Percentiles rank a stretch among this genome's conserved stretches.
Conservation (phyloP, 441 rosid species). For the Gossypium gossypioides region DNA sequence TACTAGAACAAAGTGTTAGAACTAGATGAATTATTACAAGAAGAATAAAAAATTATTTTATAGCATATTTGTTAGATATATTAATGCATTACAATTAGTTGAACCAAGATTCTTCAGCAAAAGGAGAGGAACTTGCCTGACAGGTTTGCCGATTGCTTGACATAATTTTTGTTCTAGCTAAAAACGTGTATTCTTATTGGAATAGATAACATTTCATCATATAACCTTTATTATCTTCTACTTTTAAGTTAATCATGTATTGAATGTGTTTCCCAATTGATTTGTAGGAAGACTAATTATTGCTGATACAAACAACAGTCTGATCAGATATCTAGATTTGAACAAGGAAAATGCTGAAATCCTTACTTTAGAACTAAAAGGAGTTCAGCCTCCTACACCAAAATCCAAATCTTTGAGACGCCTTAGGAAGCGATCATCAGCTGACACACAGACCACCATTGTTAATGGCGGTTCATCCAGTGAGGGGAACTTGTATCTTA, state of each 20-base stretch:
- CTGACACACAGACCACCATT: constrained; percentile 54
- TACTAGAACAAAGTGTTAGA: not conserved
- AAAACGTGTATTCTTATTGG: not conserved
- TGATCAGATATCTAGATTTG: constrained; percentile 65
- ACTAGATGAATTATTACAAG: constrained; percentile 2
- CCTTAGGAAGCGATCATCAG: constrained; percentile 57
- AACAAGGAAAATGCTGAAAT: constrained; percentile 47
- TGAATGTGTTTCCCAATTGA: constrained; percentile 9
- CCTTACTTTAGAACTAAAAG: constrained; percentile 72
- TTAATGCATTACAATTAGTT: not conserved
- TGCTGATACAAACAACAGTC: constrained; percentile 88
- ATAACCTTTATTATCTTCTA: not conserved
- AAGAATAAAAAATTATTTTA: not conserved
- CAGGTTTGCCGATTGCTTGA: not conserved
- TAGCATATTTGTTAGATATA: not conserved
- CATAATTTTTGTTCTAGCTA: not conserved
- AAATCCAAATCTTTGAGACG: constrained; percentile 63
- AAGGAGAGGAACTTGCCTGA: not conserved
- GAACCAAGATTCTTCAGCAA: not conserved
- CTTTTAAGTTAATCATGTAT: not conserved
- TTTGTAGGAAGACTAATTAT: constrained; percentile 63
- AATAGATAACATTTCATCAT: not conserved
- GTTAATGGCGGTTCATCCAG: constrained; percentile 50
- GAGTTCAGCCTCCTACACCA: constrained; percentile 64
- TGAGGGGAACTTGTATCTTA: constrained; percentile 52